Evolutionary conservation across 2,329 filamentous ascomycete genomes (phyloP), one percentile per base, ranked within the genome.

Genomic region (Thyridium curvatum): DNA sequence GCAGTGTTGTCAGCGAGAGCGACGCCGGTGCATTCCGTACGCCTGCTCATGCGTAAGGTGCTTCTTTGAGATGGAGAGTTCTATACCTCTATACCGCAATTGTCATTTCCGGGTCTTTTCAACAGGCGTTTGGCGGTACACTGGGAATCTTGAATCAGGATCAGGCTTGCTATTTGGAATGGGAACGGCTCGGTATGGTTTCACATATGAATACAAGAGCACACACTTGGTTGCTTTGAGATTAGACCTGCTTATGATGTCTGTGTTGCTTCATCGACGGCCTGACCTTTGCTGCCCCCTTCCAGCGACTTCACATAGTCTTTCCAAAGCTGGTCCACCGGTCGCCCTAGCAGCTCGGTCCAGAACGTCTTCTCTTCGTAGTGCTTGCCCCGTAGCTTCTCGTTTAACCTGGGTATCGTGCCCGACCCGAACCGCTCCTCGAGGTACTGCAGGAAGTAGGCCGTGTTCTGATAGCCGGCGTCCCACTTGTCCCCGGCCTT

Each of bases 391-490:
- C 79, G 69, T 56, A 94, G 60, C 46, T 72, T 74, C 53, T 80
- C 82, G 53, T 94, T 84, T 36, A 93, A 60, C 41, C 67, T 71
- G 40, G 76, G 66, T 18, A 85, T 70, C 0, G 75, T 77, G 8
- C 76, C 79, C 8, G 59, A 52, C 1, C 79, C 79, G 48, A 76
- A 84, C 35, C 71, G 71, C 29, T 66, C 59, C 63, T 96, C 90
- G 34, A 97, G 64, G 65, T 87, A 95, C 39, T 93, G 82, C 37
- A 97, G 64, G 51, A 97, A 97, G 59, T 87, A 97, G 1, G 82
- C 93, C 7, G 91, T 97, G 48, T 84, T 77, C 66, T 96, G 84
- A 62, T 97, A 97, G 0, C 90, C 90, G 30, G 72, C 76, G 59
- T 95, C 88, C 90, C 90, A 96, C n/a, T 74, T 71, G 14, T 74